Evolutionary conservation across 2,329 filamentous ascomycete genomes (phyloP).

Genomic region (Aspergillus ochraceus): DNA sequence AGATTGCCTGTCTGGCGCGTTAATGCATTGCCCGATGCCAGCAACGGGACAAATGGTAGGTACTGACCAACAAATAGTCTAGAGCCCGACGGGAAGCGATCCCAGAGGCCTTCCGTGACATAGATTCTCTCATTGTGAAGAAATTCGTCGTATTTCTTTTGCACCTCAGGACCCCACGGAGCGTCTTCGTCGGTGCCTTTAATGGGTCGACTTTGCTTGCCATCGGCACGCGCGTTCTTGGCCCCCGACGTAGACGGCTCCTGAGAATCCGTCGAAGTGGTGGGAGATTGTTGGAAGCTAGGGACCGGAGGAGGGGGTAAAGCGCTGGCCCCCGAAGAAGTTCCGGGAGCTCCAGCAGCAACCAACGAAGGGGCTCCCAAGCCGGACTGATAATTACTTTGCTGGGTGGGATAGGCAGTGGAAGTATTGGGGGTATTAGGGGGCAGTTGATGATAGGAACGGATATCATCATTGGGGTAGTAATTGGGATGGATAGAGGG

Average conservation of each 20-base stretch:
- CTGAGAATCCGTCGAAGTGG: conserved; percentile 22
- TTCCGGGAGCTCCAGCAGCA: conserved; percentile 37
- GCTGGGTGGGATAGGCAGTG: conserved; percentile 30
- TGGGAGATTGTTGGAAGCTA: conserved; percentile 38
- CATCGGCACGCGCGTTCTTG: conserved; percentile 30
- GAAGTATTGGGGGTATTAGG: conserved; percentile 29
- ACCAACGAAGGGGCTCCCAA: conserved; percentile 22
- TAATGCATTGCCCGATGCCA: not conserved
- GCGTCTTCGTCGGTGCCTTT: conserved; percentile 40
- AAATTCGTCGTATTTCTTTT: conserved; percentile 52
- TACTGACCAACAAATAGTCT: conserved; percentile 51
- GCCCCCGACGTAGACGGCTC: conserved; percentile 22
- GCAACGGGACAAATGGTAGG: not conserved
- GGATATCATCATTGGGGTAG: conserved; percentile 37
- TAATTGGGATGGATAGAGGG: conserved; percentile 41
- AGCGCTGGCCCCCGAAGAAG: conserved; percentile 32
- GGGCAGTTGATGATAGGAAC: conserved; percentile 41
- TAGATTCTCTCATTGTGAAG: conserved; percentile 52
- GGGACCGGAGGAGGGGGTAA: conserved; percentile 43
- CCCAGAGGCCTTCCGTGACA: conserved; percentile 54
- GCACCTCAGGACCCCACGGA: conserved; percentile 50
- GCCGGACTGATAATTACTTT: conserved; percentile 38
- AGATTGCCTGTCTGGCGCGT: conserved; percentile 67
- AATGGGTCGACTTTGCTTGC: conserved; percentile 19
- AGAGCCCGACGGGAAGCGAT: conserved; percentile 51